Evolutionary conservation across 805 yeast genomes (phyloP).

Genomic region (Blastobotrys mokoenaii): DNA sequence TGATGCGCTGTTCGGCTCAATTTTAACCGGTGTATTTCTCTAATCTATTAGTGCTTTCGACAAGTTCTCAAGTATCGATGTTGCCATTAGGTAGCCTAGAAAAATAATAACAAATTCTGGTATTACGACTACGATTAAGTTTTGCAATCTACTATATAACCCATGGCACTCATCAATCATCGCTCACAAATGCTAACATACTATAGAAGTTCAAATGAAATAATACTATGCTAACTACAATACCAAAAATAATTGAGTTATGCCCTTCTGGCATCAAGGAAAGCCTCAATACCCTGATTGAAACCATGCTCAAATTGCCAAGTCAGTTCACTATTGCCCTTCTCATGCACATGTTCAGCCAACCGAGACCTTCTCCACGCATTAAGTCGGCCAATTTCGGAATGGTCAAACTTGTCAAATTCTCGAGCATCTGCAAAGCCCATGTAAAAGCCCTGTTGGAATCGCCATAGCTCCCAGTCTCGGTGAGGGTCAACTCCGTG

Average conservation of each 20-base stretch:
- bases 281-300: constrained; percentile 48
- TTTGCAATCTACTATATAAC: too few relatives aligned
- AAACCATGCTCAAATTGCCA: constrained; percentile 95
- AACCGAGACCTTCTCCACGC: constrained; percentile 63
- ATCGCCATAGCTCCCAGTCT: constrained; percentile 74
- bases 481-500: constrained; percentile 44
- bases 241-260: background rate
- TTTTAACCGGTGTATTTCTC: too few relatives aligned
- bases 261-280: constrained; percentile 5
- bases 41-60: too few relatives aligned
- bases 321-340: constrained; percentile 47
- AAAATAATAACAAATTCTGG: too few relatives aligned
- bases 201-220: too few relatives aligned
- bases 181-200: too few relatives aligned
- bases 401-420: constrained; percentile 61
- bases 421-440: constrained; percentile 69
- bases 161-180: too few relatives aligned
- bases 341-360: constrained; percentile 45
- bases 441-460: constrained; percentile 62
- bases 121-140: too few relatives aligned
- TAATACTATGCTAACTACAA: too few relatives aligned
- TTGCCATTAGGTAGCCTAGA: too few relatives aligned
- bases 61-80: too few relatives aligned
- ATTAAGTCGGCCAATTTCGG: constrained; percentile 62
- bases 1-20: too few relatives aligned